Conservation (phyloP, 305 asterid species). For the Coffea humblotiana region DNA sequence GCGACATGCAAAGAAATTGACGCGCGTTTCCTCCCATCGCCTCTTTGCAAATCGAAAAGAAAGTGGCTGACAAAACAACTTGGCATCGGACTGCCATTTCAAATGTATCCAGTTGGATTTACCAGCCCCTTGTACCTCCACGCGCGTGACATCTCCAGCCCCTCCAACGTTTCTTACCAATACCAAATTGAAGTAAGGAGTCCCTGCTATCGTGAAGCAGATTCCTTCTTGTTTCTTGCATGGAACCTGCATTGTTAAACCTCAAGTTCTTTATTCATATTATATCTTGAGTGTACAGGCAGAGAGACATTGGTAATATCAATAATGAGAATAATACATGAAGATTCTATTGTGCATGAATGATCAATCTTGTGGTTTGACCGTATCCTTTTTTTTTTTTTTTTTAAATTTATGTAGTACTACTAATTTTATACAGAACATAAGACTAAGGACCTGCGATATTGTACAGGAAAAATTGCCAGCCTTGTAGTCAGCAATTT, state of each 20-base stretch:
- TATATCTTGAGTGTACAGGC: too few species aligned
- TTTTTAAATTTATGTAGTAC: too few species aligned
- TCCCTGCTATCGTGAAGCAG: slow-evolving; percentile 37
- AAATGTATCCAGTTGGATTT: slow-evolving; percentile 23
- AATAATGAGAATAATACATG: too few species aligned
- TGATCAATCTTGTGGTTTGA: too few species aligned
- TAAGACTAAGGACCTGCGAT: slow-evolving; percentile 18
- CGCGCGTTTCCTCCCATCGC: slow-evolving; percentile 27
- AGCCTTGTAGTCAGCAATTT: slow-evolving; percentile 33
- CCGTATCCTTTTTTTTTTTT: too few species aligned
- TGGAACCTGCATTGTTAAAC: slow-evolving; percentile 15
- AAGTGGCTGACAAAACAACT: slow-evolving; percentile 28
- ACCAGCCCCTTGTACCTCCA: slow-evolving; percentile 25
- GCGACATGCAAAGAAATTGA: slow-evolving; percentile 27
- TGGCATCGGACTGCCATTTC: slow-evolving; percentile 31
- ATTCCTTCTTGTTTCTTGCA: slow-evolving; percentile 38
- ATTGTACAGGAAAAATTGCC: slow-evolving; percentile 36
- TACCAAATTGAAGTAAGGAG: slow-evolving; percentile 24
- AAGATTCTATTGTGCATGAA: too few species aligned
- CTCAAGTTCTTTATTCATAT: too few species aligned
- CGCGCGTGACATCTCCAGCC: slow-evolving; percentile 30
- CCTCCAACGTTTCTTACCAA: slow-evolving; percentile 42
- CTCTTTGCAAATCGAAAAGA: slow-evolving; percentile 36
- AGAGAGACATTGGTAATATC: too few species aligned
- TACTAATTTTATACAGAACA: too few species aligned